Evolutionary conservation across 163 green algal species (phyloP), one percentile per base, ranked within the genome.

Genomic region (Chlorella variabilis): DNA sequence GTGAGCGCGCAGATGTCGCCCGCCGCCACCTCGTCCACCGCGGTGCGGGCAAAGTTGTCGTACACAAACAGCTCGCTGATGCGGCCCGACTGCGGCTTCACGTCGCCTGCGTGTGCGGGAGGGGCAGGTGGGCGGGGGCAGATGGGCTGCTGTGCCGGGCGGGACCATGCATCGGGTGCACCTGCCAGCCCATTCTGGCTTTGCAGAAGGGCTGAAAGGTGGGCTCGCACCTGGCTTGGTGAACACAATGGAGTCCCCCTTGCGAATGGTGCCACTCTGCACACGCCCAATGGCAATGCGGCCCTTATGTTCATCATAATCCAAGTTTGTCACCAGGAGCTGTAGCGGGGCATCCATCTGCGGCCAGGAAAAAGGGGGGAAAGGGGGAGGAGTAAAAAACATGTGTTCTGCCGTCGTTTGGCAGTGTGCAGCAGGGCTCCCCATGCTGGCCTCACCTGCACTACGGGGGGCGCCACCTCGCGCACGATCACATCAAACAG

Each of bases 291-390:
- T 97, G 63, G 91, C 93, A 73, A 99, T 98, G 80, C 97, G 93
- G 66, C 97, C 97, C 93, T 98, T 98, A 91, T 98, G 94, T 84
- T 98, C 92, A 83, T 99, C 96, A 69, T 97, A 99, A 82, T 99
- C 97, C 39, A 99, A 92, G 87, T 98, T 98, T 65, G 95, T 96
- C 15, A 97, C 90, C 85, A 98, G 93, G 87, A 99, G 87, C 91
- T 99, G 96, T 66, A 98, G 89, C 0, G 95, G 91, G 0, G 86
- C 89, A 18, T 93, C 81, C 33, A 86, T 66, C 49, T 74, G 59
- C 49, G 41, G 71, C 15, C 0, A n/a, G n/a, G n/a, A n/a, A n/a
- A n/a, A n/a, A n/a, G n/a, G n/a, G n/a, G n/a, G n/a, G n/a, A n/a
- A n/a, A n/a, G n/a, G n/a, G n/a, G n/a, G n/a, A n/a, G n/a, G n/a